Conservation (phyloP, 2,329 filamentous ascomycete species). For the Bipolaris cookei region DNA sequence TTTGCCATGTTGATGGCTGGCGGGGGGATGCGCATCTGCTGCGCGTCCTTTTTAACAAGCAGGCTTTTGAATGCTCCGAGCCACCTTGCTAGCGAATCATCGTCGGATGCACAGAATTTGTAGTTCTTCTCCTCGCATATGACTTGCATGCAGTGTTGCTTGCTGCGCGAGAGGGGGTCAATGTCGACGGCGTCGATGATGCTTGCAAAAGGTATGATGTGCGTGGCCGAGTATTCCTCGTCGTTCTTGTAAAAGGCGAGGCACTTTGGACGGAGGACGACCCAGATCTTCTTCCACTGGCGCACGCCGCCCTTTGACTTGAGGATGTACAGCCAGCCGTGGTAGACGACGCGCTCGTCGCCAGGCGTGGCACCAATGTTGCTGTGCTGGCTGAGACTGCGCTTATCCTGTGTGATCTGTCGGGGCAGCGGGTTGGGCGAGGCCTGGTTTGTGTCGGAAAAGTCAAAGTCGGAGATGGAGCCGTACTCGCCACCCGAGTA, state of each 20-base stretch:
- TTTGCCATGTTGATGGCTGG: slow-evolving; percentile 17
- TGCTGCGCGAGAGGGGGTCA: slow-evolving; percentile 83
- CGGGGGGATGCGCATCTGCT: slow-evolving; percentile 31
- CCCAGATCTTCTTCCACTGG: slow-evolving; percentile 96
- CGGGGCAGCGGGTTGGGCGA: slow-evolving; percentile 55
- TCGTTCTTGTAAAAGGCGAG: slow-evolving; percentile 93
- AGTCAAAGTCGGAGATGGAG: slow-evolving; percentile 87
- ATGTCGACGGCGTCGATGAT: slow-evolving; percentile 93
- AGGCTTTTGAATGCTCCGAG: slow-evolving; percentile 91
- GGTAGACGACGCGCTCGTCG: slow-evolving; percentile 88
- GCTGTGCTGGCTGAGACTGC: slow-evolving; percentile 69
- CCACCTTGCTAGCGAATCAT: slow-evolving; percentile 82
- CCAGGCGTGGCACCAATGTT: slow-evolving; percentile 59
- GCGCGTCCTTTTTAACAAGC: slow-evolving; percentile 68
- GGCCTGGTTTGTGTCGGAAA: slow-evolving; percentile 73
- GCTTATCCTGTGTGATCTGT: slow-evolving; percentile 36
- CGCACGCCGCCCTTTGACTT: slow-evolving; percentile 82
- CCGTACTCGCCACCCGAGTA: slow-evolving; percentile 71
- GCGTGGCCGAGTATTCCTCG: slow-evolving; percentile 82
- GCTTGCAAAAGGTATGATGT: slow-evolving; percentile 77
- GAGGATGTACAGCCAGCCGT: slow-evolving; percentile 86
- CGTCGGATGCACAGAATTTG: slow-evolving; percentile 67
- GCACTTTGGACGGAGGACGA: slow-evolving; percentile 82
- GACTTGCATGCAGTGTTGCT: slow-evolving; percentile 86
- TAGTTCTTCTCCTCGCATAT: slow-evolving; percentile 83